Evolutionary conservation across 345 rosid species (phyloP), one percentile per base, ranked within the genome.

Genomic region (Arabidopsis suecica): DNA sequence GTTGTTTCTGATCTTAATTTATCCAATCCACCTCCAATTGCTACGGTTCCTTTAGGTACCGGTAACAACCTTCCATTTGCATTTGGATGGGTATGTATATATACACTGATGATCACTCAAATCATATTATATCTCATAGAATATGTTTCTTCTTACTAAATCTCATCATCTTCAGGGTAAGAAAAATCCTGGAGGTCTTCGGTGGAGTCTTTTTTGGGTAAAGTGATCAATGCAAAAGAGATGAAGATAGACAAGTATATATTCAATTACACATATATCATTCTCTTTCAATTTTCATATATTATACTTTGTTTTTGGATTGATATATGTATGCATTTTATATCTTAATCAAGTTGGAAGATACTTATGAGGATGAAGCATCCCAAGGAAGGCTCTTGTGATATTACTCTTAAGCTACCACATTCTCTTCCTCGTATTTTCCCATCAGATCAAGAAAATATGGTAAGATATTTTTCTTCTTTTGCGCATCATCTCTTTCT

Each of bases 61-160:
- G 98, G 97, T 79, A 93, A 93, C 66, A 91, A 93, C 76, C 91
- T 91, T 57, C 95, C 97, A 1, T 91, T 88, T 81, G 86, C 96
- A 2, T 93, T 93, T 79, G 97, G 97, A 48, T 91, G 98, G 97
- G 97, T 91, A 76, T 47, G 91, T 36, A n/a, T 14, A 25, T 30
- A 32, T 70, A 45, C 10, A 69, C 9, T 57, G 9, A 18, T 50
- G 32, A 28, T 18, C 5, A 40, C 18, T 37, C 51, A 51, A 22
- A 54, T 20, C 65, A 58, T 48, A 48, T 18, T 2, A 1, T 34
- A 45, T 44, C 14, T 4, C 40, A 32, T 8, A 0, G 5, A 2
- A 33, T 13, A 9, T 57, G 16, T 20, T 28, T 28, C 5, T 34
- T 49, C 14, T 72, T 62, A 12, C 4, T 9, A 28, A 61, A 16